phyloP scores from a whole-genome alignment of 164 flowering plant species.

The Piper longum region DNA sequence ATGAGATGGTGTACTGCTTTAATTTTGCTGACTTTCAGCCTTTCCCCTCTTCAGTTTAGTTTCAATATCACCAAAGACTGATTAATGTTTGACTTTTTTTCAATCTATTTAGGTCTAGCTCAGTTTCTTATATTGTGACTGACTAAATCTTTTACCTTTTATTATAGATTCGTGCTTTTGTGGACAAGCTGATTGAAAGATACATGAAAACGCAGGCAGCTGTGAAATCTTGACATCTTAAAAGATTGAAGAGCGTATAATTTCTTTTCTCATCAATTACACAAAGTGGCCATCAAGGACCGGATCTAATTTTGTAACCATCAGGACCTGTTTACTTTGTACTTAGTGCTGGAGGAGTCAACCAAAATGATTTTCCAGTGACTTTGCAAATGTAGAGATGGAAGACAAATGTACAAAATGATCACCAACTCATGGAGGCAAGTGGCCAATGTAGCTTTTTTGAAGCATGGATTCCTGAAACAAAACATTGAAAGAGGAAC shows the following conservation, averaged over 20 bases:
- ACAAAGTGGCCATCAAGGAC: neutral
- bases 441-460: too few relatives aligned
- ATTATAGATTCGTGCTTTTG: conserved; percentile 90
- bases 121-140: neutral
- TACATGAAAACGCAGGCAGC: conserved; percentile 57
- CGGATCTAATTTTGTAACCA: neutral
- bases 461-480: too few relatives aligned
- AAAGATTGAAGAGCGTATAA: neutral
- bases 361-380: neutral
- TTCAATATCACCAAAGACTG: neutral
- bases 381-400: neutral
- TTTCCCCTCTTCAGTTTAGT: too few relatives aligned
- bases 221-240: conserved; percentile 29
- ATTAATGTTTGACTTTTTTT: neutral
- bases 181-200: conserved; percentile 88
- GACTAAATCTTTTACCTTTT: neutral
- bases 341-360: neutral
- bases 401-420: neutral
- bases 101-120: neutral
- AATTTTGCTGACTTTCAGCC: too few relatives aligned
- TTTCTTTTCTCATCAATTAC: neutral
- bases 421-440: neutral
- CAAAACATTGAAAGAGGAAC: neutral
- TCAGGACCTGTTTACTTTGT: neutral
- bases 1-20: too few relatives aligned